Percentiles rank a stretch among this genome's conserved stretches.
Conservation (phyloP, 345 rosid species). For the Salix caprea region DNA sequence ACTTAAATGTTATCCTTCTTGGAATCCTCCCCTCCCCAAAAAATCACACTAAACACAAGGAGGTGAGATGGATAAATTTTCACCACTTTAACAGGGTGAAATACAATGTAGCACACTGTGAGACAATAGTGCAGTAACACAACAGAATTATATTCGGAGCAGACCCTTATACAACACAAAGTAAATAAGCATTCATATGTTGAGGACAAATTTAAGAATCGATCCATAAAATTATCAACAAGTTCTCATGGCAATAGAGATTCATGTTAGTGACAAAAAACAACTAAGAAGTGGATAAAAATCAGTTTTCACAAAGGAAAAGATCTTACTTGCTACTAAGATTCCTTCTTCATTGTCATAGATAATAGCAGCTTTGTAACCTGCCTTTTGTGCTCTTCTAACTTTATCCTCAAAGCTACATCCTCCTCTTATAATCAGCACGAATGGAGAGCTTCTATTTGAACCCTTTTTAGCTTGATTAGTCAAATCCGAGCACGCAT, state of each 20-base stretch:
- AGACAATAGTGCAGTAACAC: neutral
- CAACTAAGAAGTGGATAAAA: neutral
- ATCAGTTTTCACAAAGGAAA: conserved; percentile 5
- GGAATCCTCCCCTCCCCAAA: no score
- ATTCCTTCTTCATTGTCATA: conserved; percentile 55
- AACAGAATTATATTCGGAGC: neutral
- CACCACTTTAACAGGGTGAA: neutral
- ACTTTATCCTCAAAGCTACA: conserved; percentile 93
- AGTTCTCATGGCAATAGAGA: neutral
- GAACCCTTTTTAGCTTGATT: conserved; percentile 38
- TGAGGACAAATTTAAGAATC: neutral
- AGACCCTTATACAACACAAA: neutral
- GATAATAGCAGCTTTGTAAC: conserved; percentile 74
- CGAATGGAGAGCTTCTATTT: conserved; percentile 48
- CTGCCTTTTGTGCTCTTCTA: conserved; percentile 76
- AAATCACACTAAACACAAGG: no score
- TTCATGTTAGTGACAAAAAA: neutral
- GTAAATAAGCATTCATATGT: neutral
- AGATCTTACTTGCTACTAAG: conserved; percentile 72
- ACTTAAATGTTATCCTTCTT: no score
- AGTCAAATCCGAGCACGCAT: conserved; percentile 62
- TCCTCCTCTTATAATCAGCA: conserved; percentile 70
- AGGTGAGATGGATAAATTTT: no score
- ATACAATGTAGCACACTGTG: neutral
- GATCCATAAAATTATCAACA: neutral